Conservation (phyloP, 1,284 basidiomycete species). For the Phaffia rhodozyma region DNA sequence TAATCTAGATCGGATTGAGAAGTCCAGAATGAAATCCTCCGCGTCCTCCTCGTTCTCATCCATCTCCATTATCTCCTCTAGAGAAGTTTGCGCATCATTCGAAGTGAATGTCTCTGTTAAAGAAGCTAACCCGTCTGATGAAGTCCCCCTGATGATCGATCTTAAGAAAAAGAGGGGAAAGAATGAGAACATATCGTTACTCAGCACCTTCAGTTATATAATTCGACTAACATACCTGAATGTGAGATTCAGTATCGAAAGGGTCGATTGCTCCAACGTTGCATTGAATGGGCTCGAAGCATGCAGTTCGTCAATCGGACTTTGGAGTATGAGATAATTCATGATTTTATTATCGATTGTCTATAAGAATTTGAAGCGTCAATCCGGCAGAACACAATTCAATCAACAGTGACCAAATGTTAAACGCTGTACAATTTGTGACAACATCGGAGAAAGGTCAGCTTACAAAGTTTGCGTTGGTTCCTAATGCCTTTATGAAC, state of each 20-base stretch:
- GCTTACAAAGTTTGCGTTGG: not conserved
- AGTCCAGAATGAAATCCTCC: slow-evolving; percentile 13
- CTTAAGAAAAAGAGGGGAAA: not conserved
- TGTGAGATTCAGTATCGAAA: slow-evolving; percentile 1
- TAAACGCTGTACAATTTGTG: not conserved
- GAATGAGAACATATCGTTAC: not conserved
- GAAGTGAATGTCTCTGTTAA: slow-evolving; percentile 4
- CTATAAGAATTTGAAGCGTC: not conserved
- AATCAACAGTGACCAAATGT: not conserved
- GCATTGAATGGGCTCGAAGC: not conserved
- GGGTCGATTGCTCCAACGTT: slow-evolving; percentile 1
- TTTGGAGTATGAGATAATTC: slow-evolving; percentile 16
- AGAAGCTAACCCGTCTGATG: not conserved
- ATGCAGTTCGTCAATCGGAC: slow-evolving; percentile 6
- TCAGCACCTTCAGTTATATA: not conserved
- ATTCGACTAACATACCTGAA: not conserved
- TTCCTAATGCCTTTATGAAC: slow-evolving; percentile 3
- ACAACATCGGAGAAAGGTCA: not conserved
- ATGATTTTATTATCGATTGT: slow-evolving; percentile 4
- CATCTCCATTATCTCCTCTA: slow-evolving; percentile 9
- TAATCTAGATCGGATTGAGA: slow-evolving; percentile 8
- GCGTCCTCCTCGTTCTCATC: slow-evolving; percentile 10
- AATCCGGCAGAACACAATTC: not conserved
- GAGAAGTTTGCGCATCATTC: slow-evolving; percentile 9
- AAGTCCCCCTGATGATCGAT: slow-evolving; percentile 4